These are phyloP conservation scores for Narthecium ossifragum DNA, from an alignment of 106 monocot genomes.

Conservation along the genomic window DNA sequence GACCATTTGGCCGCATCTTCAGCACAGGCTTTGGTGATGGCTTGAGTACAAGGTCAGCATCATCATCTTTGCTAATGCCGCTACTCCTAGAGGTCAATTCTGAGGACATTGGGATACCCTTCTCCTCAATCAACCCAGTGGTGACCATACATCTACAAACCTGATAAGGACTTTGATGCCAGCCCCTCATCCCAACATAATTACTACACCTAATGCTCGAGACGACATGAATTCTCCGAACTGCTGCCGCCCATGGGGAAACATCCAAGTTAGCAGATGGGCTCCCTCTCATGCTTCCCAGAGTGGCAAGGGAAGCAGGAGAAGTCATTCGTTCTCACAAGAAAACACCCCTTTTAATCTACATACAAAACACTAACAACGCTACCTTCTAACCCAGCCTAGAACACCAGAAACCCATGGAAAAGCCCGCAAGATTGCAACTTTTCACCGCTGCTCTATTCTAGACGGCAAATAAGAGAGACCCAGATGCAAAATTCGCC, in stretches of 20 bases:
- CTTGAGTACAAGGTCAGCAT: constrained; percentile 63
- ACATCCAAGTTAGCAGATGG: constrained; percentile 27
- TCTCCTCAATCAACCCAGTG: constrained; percentile 60
- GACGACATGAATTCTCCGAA: constrained; percentile 42
- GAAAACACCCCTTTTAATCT: background rate
- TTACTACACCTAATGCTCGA: constrained; percentile 44
- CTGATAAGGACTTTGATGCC: constrained; percentile 18
- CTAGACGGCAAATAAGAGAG: no score
- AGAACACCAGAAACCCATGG: no score
- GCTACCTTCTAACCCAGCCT: constrained; percentile 10
- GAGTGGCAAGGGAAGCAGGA: constrained; percentile 70
- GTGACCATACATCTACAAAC: constrained; percentile 64
- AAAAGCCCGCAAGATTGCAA: no score
- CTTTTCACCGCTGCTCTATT: no score
- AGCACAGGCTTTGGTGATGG: constrained; percentile 67
- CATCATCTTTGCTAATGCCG: constrained; percentile 17
- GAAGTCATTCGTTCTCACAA: constrained; percentile 41
- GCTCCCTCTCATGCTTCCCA: constrained; percentile 55
- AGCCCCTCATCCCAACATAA: constrained; percentile 14
- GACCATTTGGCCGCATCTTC: constrained; percentile 27
- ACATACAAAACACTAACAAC: background rate
- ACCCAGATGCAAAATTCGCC: background rate
- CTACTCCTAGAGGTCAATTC: constrained; percentile 42
- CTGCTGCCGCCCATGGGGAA: constrained; percentile 14
- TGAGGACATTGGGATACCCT: constrained; percentile 35